Evolutionary conservation across 371 early-diverging fungal genomes (phyloP), one percentile per base, ranked within the genome.

Genomic region (Mortierella sp.): DNA sequence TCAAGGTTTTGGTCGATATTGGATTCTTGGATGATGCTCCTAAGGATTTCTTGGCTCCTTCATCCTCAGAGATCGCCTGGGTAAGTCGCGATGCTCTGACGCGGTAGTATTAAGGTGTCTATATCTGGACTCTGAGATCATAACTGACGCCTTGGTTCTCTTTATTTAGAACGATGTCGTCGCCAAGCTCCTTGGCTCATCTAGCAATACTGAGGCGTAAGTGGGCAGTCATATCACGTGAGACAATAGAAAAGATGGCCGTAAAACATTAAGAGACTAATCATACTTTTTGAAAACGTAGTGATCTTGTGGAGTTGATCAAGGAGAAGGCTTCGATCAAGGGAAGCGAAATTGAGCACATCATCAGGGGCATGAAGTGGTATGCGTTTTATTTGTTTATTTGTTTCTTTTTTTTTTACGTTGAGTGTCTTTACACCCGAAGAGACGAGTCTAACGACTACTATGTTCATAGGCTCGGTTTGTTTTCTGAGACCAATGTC

Each of bases 1-100:
- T 96, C 79, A 95, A 97, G 89, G 96, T 94, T 19, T 89, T 99
- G 55, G 96, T 97, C 62, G 92, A 92, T 72, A 89, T 98, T 76
- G 98, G 98, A 19, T 95, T 98, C 88, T 88, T 99, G 84, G 91
- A 92, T 76, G 96, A 96, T 76, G 82, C 90, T 65, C 88, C 91
- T 59, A 86, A 94, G 59, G 86, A 87, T 57, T 91, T 91, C 74
- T 87, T 96, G 70, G 75, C 85, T 50, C 77, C 88, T 24, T 64
- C 70, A 61, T 83, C 90, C 11, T 64, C 84, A n/a, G 92, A 91
- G n/a, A 87, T 93, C 59, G 77, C 94, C 10, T 98, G 98, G 97
- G 89, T 89, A 80, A 24, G 84, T 71, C 13, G 36, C 45, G 10
- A 47, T 22, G 16, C 28, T 47, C 43, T 2, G 11, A 28, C 43